Conservation (phyloP, 1,139 yeast species). For the Yamadazyma trypodendri region DNA sequence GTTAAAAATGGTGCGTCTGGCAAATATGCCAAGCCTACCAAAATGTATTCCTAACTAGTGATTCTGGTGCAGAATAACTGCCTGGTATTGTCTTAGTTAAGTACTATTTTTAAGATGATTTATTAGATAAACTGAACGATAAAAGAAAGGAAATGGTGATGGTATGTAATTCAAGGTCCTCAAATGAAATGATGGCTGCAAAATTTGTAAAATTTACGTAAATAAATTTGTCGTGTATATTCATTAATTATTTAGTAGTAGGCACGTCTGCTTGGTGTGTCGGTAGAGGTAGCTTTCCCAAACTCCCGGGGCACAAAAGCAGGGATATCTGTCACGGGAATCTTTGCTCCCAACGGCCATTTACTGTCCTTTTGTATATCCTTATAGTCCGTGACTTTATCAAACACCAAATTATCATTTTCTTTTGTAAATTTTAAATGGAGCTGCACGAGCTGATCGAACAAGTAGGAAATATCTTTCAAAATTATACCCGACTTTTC, state of each 20-base stretch:
- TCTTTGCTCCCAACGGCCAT: conserved; percentile 46
- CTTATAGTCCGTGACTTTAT: conserved; percentile 35
- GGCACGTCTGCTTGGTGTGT: conserved; percentile 3
- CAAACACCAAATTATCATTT: conserved; percentile 41
- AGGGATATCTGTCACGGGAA: conserved; percentile 27
- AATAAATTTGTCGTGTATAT: no score
- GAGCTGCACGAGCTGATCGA: conserved; percentile 38
- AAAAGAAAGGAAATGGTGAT: no score
- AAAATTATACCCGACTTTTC: conserved; percentile 36
- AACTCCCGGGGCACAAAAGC: conserved; percentile 9
- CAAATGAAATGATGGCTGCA: no score
- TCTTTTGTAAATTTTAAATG: conserved; percentile 44
- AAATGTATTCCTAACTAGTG: no score
- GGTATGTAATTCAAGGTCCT: no score
- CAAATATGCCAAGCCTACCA: no score
- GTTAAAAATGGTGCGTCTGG: background rate
- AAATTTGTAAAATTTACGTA: no score
- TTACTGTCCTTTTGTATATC: conserved; percentile 39
- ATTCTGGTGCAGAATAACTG: no score
- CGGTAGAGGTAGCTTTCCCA: background rate
- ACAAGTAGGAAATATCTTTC: conserved; percentile 37
- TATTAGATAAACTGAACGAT: no score
- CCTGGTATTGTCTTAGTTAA: no score
- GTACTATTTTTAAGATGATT: no score
- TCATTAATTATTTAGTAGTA: background rate